phyloP scores from a whole-genome alignment of 2,329 filamentous ascomycete genomes.

The Eutypa lata region DNA sequence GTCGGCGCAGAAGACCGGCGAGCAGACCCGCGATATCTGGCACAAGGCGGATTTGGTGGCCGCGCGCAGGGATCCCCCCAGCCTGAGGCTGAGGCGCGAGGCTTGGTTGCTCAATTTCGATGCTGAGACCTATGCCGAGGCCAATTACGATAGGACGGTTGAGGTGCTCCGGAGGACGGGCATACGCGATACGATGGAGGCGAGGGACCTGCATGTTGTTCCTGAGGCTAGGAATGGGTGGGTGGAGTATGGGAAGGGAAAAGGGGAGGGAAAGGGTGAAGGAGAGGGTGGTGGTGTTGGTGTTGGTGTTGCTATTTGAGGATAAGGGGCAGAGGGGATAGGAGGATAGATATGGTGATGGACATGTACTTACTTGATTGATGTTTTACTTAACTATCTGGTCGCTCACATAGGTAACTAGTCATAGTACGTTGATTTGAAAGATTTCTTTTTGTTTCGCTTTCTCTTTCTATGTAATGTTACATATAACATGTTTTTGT shows the following conservation, averaged over 20 bases:
- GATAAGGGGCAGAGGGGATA: too few relatives aligned
- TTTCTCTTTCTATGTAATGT: not conserved
- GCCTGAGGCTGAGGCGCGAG: slow-evolving; percentile 42
- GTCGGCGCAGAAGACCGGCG: slow-evolving; percentile 44
- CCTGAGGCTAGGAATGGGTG: slow-evolving; percentile 25
- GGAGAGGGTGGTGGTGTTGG: not conserved
- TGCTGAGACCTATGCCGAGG: slow-evolving; percentile 43
- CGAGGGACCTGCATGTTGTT: slow-evolving; percentile 18
- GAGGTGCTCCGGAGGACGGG: slow-evolving; percentile 17
- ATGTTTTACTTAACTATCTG: too few relatives aligned
- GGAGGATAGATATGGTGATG: too few relatives aligned
- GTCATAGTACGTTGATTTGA: too few relatives aligned
- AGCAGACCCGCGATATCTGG: slow-evolving; percentile 46
- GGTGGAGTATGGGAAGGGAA: slow-evolving; percentile 18
- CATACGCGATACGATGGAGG: slow-evolving; percentile 13
- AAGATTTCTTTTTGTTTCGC: not conserved
- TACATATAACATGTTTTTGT: not conserved
- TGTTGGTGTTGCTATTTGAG: too few relatives aligned
- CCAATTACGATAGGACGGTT: slow-evolving; percentile 28
- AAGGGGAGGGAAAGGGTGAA: not conserved
- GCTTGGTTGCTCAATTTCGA: slow-evolving; percentile 48
- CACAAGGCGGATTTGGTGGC: slow-evolving; percentile 48
- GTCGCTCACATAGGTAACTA: too few relatives aligned
- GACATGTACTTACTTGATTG: too few relatives aligned
- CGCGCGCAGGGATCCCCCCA: slow-evolving; percentile 41